phyloP scores from a whole-genome alignment of 345 rosid genomes.

The Streptanthus diversifolius region DNA sequence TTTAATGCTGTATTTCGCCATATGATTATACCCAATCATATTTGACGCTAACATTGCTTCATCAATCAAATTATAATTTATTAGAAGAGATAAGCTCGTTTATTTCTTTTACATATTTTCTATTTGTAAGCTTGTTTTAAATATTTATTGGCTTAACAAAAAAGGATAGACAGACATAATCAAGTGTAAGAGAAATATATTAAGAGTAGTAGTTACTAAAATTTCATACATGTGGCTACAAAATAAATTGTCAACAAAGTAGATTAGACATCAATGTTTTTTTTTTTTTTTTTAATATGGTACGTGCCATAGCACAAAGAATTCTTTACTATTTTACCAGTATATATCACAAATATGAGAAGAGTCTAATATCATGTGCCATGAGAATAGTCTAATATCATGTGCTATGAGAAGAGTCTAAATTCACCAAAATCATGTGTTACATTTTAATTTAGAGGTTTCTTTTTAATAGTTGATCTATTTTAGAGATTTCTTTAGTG shows the following conservation, averaged over 20 bases:
- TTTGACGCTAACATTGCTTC: neutral
- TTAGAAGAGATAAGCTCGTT: neutral
- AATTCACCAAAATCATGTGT: too few relatives aligned
- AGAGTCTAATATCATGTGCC: too few relatives aligned
- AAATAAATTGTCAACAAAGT: neutral
- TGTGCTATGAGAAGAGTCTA: too few relatives aligned
- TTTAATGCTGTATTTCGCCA: slow-evolving; percentile 26
- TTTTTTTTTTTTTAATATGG: neutral
- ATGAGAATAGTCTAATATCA: too few relatives aligned
- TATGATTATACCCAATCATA: slow-evolving; percentile 16
- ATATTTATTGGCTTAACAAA: neutral
- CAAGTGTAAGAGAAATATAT: neutral
- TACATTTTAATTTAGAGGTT: neutral
- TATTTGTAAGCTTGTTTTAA: neutral
- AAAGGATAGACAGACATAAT: neutral
- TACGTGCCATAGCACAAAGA: neutral
- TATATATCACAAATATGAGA: neutral
- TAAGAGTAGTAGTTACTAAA: neutral
- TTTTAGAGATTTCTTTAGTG: neutral
- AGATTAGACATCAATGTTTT: neutral
- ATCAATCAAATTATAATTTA: neutral
- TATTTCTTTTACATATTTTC: neutral
- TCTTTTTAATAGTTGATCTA: neutral
- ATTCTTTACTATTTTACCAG: too few relatives aligned
- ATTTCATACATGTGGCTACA: neutral